Conservation (phyloP, 164 flowering plant genomes). For the Vitis amurensis region DNA sequence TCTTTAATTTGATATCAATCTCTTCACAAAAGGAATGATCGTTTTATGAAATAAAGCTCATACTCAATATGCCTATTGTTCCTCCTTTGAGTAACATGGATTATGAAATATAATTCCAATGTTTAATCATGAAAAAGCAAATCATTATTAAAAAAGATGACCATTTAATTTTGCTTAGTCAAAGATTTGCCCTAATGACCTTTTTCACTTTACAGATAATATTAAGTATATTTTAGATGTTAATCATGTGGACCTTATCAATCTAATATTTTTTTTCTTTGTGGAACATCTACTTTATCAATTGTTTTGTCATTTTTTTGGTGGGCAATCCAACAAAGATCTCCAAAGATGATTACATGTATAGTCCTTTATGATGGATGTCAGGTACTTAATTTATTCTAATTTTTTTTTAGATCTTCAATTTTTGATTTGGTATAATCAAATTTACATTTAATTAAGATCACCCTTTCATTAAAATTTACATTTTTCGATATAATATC, state of each 20-base stretch:
- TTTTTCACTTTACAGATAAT: slow-evolving; percentile 8
- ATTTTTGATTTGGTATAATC: too few species aligned
- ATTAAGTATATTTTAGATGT: background rate
- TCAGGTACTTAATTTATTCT: background rate
- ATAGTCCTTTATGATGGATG: background rate
- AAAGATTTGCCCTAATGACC: slow-evolving; percentile 9
- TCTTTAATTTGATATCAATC: background rate
- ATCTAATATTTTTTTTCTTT: too few species aligned
- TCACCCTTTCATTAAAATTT: too few species aligned
- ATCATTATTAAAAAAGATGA: background rate
- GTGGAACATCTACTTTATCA: too few species aligned
- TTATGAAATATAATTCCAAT: background rate
- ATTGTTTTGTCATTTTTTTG: background rate
- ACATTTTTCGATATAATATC: too few species aligned
- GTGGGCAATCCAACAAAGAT: background rate
- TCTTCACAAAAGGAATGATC: too few species aligned
- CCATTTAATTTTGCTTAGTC: slow-evolving; percentile 1
- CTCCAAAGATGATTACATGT: background rate
- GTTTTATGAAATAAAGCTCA: background rate
- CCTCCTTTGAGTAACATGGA: background rate
- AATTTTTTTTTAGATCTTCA: too few species aligned
- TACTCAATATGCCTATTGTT: background rate
- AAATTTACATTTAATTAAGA: too few species aligned
- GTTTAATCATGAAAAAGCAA: background rate
- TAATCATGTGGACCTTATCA: too few species aligned